Conservation (phyloP, 2,329 filamentous ascomycete species). For the Phyllachora maydis region DNA sequence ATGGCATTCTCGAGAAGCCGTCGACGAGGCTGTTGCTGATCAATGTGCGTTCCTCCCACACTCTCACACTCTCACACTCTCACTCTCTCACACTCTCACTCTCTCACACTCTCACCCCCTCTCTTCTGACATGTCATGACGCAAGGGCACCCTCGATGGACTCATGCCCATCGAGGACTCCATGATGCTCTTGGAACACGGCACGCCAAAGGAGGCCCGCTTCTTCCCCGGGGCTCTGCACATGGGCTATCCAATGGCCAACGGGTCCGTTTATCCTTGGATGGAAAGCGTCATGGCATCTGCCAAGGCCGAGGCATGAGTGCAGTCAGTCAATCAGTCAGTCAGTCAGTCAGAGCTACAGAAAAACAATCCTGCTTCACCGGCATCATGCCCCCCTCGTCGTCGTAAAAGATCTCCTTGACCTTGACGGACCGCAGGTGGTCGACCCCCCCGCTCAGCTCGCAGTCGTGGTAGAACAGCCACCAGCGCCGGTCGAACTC, state of each 20-base stretch:
- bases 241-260: slow-evolving; percentile 47
- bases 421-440: slow-evolving; percentile 58
- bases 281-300: slow-evolving; percentile 31
- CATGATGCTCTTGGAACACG: slow-evolving; percentile 42
- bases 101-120: neutral
- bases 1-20: slow-evolving; percentile 31
- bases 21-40: slow-evolving; percentile 37
- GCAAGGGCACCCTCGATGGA: slow-evolving; percentile 37
- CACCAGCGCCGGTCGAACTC: slow-evolving; percentile 55
- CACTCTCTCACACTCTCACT: neutral
- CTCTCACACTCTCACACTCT: neutral
- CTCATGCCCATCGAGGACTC: slow-evolving; percentile 50
- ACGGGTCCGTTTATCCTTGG: slow-evolving; percentile 36
- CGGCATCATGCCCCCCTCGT: slow-evolving; percentile 36
- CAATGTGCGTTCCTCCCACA: slow-evolving; percentile 22
- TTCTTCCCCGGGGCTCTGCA: slow-evolving; percentile 41
- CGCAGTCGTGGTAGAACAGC: slow-evolving; percentile 58
- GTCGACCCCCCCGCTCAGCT: slow-evolving; percentile 44
- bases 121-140: no score
- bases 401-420: slow-evolving; percentile 53
- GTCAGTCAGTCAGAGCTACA: neutral
- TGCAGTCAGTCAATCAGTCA: slow-evolving; percentile 1
- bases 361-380: slow-evolving; percentile 15
- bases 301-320: no score
- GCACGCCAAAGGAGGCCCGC: slow-evolving; percentile 41